Evolutionary conservation across 1,139 yeast species (phyloP), one percentile per base, ranked within the genome.

Genomic region (Geotrichum europaeum): DNA sequence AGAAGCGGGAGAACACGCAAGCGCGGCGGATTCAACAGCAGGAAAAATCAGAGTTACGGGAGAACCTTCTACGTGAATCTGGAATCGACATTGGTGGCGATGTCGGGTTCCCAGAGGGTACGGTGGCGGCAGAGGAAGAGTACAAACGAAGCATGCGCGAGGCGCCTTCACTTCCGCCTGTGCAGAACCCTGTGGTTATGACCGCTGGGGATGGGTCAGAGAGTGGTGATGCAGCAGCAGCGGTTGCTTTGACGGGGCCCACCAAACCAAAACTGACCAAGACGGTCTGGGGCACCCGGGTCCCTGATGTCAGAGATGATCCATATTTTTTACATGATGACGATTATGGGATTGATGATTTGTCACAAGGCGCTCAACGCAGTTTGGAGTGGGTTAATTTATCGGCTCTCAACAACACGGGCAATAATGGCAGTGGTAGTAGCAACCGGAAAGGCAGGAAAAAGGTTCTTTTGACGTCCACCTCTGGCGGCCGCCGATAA

Each of bases 1-100:
- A 82, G 59, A 78, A 79, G 53, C 78, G 79, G 59, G 97, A 90
- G 67, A 96, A 89, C 62, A 77, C 83, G 60, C 83, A 85, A 62
- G 79, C 83, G 63, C 78, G 76, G 61, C 74, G 80, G 34, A 92
- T 91, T 36, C 81, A 86, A 64, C 78, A 77, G 56, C 81, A 82
- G 62, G 84, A 86, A 63, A 96, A 90, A 40, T 66, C 51, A 22
- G 45, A 68, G 59, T 65, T 72, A 57, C 65, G 68, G 20, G 63
- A 65, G 20, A 72, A 71, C 36, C 64, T 72, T 28, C 65, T 69
- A 7, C 65, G 64, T 45, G 75, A 71, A 34, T 61, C 65, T 18
- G 58, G 57, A 6, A 32, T 51, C 45, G 60, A 55, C 43, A 54
- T 55, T 36, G 57, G 51, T n/a, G 28, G 43, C 28, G 25, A 49